These are phyloP conservation scores for Phytophthora kernoviae DNA, from an alignment of 352 stramenopile species.

Conservation along the genomic window DNA sequence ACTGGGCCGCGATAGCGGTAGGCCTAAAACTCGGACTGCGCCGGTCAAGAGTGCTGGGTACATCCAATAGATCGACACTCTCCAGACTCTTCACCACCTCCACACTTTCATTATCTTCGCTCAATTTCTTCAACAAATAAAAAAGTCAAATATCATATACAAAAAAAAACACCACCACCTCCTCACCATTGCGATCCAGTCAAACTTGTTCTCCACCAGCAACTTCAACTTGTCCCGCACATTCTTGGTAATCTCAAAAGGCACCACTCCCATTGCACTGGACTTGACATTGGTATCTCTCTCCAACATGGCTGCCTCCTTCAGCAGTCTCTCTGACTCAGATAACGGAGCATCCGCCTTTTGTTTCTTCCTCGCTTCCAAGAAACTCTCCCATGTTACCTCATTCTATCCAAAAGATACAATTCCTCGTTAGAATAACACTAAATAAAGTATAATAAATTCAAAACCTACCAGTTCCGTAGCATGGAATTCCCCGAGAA, in stretches of 20 bases:
- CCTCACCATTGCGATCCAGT: slow-evolving; percentile 88
- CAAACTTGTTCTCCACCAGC: slow-evolving; percentile 81
- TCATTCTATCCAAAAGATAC: slow-evolving; percentile 45
- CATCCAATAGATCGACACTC: slow-evolving; percentile 68
- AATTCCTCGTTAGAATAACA: neutral
- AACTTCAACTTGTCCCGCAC: slow-evolving; percentile 79
- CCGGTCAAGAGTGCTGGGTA: slow-evolving; percentile 59
- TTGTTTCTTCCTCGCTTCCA: slow-evolving; percentile 72
- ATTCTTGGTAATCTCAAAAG: slow-evolving; percentile 85
- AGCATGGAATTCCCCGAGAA: slow-evolving; percentile 91
- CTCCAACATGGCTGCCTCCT: slow-evolving; percentile 80
- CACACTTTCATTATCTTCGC: slow-evolving; percentile 74
- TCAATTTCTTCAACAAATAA: slow-evolving; percentile 63
- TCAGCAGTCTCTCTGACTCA: slow-evolving; percentile 83
- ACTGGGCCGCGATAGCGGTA: slow-evolving; percentile 68
- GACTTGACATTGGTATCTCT: slow-evolving; percentile 87
- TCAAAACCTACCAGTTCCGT: slow-evolving; percentile 60
- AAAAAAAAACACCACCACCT: neutral
- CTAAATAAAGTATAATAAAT: too few relatives aligned
- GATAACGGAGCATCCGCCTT: slow-evolving; percentile 81
- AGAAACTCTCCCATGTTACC: slow-evolving; percentile 80
- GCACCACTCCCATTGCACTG: slow-evolving; percentile 89
- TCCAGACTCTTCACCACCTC: slow-evolving; percentile 83
- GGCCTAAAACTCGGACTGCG: slow-evolving; percentile 75
- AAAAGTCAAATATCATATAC: neutral